phyloP scores from a whole-genome alignment of 108 stramenopile species.

The Nitzschia putrida region DNA sequence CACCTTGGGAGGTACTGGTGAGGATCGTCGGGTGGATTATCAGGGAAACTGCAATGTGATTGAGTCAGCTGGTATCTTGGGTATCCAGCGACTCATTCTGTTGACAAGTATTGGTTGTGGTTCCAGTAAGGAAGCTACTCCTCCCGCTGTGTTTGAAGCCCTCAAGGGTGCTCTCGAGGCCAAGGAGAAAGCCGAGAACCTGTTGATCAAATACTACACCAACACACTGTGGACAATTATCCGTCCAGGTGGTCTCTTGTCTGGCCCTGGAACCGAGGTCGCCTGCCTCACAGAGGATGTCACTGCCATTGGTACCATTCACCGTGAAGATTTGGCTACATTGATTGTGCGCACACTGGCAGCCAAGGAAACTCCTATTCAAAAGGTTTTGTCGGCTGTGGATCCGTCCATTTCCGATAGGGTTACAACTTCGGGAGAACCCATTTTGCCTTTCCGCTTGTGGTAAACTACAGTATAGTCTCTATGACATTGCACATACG shows the following conservation, averaged over 20 bases:
- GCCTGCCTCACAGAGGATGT: conserved; percentile 89
- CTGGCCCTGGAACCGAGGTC: conserved; percentile 73
- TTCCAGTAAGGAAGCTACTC: conserved; percentile 78
- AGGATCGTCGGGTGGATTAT: conserved; percentile 84
- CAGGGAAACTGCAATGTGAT: conserved; percentile 93
- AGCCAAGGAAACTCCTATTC: conserved; percentile 59
- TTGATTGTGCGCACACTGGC: conserved; percentile 68
- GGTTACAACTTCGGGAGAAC: conserved; percentile 52
- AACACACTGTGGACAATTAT: conserved; percentile 96
- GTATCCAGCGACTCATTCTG: conserved; percentile 86
- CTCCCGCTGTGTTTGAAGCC: conserved; percentile 76
- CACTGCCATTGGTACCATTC: conserved; percentile 85
- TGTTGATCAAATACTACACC: conserved; percentile 91
- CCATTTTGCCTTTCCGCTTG: background rate
- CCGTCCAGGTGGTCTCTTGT: conserved; percentile 89
- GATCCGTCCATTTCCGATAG: conserved; percentile 65
- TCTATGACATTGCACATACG: background rate
- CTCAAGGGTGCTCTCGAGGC: conserved; percentile 71
- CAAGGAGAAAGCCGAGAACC: conserved; percentile 76
- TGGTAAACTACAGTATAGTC: background rate
- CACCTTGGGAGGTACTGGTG: conserved; percentile 80
- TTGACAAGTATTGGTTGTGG: conserved; percentile 95
- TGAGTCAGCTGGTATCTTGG: conserved; percentile 94
- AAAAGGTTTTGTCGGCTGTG: conserved; percentile 69
- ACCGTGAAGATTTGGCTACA: conserved; percentile 89